Conservation (phyloP, 768 basidiomycete genomes). For the Agaricus subrufescens region DNA sequence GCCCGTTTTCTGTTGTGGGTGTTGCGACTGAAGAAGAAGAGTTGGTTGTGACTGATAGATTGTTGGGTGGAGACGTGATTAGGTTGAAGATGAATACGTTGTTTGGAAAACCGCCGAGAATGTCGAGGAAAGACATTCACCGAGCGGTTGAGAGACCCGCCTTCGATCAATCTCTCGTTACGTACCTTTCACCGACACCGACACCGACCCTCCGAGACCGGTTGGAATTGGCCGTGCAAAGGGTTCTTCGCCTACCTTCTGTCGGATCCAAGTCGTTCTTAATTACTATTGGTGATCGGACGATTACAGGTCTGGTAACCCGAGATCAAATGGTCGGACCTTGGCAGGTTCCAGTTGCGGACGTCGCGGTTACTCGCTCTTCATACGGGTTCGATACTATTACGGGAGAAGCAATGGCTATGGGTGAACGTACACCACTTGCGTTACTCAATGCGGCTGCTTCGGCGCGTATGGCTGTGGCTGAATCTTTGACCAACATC, state of each 20-base stretch:
- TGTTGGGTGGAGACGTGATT: constrained; percentile 77
- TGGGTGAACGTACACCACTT: constrained; percentile 94
- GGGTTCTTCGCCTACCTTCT: constrained; percentile 86
- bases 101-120: constrained; percentile 94
- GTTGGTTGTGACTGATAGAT: constrained; percentile 84
- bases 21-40: constrained; percentile 77
- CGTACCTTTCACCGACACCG: constrained; percentile 50
- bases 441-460: constrained; percentile 86
- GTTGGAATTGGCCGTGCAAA: constrained; percentile 61
- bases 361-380: constrained; percentile 94
- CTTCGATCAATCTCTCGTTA: constrained; percentile 71
- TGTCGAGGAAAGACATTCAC: constrained; percentile 69
- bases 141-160: constrained; percentile 28
- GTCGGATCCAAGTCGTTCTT: constrained; percentile 97
- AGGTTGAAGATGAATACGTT: constrained; percentile 90
- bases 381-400: constrained; percentile 87
- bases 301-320: constrained; percentile 89
- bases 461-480: constrained; percentile 94
- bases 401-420: constrained; percentile 94
- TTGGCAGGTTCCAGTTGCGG: constrained; percentile 97
- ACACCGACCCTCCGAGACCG: constrained; percentile 35
- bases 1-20: constrained; percentile 92
- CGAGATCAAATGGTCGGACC: constrained; percentile 99
- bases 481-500: constrained; percentile 89
- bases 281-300: constrained; percentile 95